phyloP scores from a whole-genome alignment of 2,329 filamentous ascomycete genomes.

The Alternaria sp. region DNA sequence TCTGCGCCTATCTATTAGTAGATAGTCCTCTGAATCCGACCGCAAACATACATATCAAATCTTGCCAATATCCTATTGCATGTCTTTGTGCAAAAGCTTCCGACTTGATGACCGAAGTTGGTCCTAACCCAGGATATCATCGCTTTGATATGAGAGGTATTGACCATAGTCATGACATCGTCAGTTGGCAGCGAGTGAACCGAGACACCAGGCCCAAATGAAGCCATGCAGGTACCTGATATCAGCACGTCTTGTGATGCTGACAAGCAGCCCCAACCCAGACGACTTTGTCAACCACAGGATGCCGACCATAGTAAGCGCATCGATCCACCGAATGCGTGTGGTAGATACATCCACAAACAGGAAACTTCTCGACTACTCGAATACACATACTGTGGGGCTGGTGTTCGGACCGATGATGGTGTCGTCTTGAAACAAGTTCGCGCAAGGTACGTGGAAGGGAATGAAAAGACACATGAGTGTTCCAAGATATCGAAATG shows the following conservation, averaged over 20 bases:
- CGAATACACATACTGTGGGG: constrained; percentile 42
- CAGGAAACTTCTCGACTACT: constrained; percentile 45
- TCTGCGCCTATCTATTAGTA: neutral
- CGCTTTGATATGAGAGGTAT: neutral
- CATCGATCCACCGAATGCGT: constrained; percentile 47
- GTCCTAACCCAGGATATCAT: neutral
- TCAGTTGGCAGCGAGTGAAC: neutral
- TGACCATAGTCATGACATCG: neutral
- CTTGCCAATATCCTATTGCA: neutral
- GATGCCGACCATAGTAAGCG: constrained; percentile 39
- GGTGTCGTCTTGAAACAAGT: neutral
- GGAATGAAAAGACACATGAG: neutral
- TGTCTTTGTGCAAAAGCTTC: neutral
- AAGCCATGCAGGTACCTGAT: neutral
- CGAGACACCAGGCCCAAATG: neutral
- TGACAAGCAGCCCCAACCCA: constrained; percentile 40
- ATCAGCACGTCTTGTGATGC: constrained; percentile 14
- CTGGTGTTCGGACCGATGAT: neutral
- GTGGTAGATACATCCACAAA: constrained; percentile 48
- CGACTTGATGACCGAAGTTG: neutral
- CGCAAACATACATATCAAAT: neutral
- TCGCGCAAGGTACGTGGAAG: neutral
- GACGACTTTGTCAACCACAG: constrained; percentile 37
- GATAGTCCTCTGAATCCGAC: neutral
- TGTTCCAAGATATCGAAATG: neutral